Conservation (phyloP, 345 rosid genomes). For the Aegle marmelos region DNA sequence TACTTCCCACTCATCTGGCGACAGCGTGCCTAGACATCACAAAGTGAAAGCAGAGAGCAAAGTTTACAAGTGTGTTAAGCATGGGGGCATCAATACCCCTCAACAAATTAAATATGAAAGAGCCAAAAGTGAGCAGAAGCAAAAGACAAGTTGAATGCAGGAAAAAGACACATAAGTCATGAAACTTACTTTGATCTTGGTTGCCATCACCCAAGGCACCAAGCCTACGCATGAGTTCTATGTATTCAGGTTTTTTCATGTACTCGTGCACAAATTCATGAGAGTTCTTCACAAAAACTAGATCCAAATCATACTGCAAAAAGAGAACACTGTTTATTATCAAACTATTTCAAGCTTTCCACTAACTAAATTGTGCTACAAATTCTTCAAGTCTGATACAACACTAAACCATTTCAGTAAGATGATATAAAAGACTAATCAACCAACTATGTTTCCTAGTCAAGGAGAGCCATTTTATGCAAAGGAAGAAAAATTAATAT, state of each 20-base stretch:
- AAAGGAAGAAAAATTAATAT: neutral
- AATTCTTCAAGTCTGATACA: neutral
- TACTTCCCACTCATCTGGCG: slow-evolving; percentile 95
- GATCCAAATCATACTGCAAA: slow-evolving; percentile 80
- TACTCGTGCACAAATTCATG: slow-evolving; percentile 90
- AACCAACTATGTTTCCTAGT: neutral
- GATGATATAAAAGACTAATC: neutral
- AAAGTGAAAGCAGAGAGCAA: neutral
- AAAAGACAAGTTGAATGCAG: neutral
- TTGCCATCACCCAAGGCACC: slow-evolving; percentile 97
- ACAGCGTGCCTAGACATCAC: slow-evolving; percentile 61
- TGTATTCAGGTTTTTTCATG: slow-evolving; percentile 65
- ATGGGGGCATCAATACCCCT: neutral
- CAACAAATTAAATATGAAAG: neutral
- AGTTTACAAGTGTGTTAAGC: neutral
- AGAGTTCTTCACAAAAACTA: slow-evolving; percentile 85
- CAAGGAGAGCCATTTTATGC: neutral
- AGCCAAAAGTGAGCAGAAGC: neutral
- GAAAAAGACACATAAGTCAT: neutral
- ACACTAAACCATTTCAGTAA: neutral
- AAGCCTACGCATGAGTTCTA: slow-evolving; percentile 85
- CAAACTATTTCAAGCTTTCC: neutral
- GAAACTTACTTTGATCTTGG: slow-evolving; percentile 78
- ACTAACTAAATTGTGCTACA: neutral
- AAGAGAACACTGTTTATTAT: neutral